These are phyloP conservation scores for Camelina neglecta DNA, from an alignment of 345 rosid genomes.

Conservation along the genomic window DNA sequence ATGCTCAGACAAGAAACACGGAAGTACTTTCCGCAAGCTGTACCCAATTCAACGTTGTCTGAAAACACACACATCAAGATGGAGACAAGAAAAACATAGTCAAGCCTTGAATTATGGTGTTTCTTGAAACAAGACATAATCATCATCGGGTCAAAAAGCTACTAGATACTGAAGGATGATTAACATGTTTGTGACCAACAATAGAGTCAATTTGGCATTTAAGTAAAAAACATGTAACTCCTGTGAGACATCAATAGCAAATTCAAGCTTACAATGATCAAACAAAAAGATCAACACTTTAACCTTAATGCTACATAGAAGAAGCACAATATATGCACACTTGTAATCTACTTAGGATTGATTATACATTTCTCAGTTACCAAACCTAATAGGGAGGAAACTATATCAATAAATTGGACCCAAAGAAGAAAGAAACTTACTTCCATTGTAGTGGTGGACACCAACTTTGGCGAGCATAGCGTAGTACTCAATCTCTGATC, in stretches of 20 bases:
- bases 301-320: too few relatives aligned
- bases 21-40: conserved; percentile 79
- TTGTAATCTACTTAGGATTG: not conserved
- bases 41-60: conserved; percentile 77
- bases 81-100: conserved; percentile 8
- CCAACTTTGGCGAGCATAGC: conserved; percentile 83
- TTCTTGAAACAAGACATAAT: not conserved
- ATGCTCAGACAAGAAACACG: conserved; percentile 78
- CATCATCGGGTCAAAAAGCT: not conserved
- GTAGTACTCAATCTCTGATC: conserved; percentile 84
- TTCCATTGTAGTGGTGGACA: conserved; percentile 85
- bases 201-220: not conserved
- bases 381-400: not conserved
- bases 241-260: not conserved
- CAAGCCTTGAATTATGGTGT: not conserved
- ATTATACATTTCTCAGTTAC: conserved; percentile 19
- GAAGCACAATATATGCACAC: not conserved
- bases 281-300: conserved; percentile 24
- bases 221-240: not conserved
- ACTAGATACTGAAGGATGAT: not conserved
- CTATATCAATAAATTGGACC: not conserved
- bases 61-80: conserved; percentile 25
- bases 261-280: not conserved
- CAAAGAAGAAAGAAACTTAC: conserved; percentile 48
- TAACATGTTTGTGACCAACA: not conserved